Conservation (phyloP, 768 basidiomycete genomes). For the Coprinopsis strossmayeri region DNA sequence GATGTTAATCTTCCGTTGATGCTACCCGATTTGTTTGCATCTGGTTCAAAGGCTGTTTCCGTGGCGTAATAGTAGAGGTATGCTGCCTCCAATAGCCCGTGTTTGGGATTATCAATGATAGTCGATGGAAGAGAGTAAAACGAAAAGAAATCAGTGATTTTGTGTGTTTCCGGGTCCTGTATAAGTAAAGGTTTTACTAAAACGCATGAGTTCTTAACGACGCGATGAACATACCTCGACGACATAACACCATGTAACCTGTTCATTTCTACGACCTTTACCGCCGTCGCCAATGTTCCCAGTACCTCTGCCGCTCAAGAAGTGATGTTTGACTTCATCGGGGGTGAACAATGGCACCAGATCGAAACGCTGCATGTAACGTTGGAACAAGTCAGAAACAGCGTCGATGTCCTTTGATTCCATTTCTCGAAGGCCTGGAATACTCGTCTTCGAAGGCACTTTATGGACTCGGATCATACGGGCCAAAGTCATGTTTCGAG, state of each 20-base stretch:
- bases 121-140: conserved; percentile 97
- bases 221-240: conserved; percentile 60
- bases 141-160: conserved; percentile 93
- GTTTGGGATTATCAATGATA: conserved; percentile 70
- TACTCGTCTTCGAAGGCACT: conserved; percentile 42
- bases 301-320: conserved; percentile 77
- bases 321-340: conserved; percentile 82
- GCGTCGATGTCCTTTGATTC: conserved; percentile 67
- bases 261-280: conserved; percentile 53
- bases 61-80: conserved; percentile 96
- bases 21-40: conserved; percentile 50
- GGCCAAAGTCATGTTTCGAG: conserved; percentile 85
- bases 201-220: neutral
- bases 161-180: conserved; percentile 75
- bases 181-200: neutral
- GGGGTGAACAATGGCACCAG: conserved; percentile 68
- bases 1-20: conserved; percentile 65
- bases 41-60: conserved; percentile 58
- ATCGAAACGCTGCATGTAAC: conserved; percentile 83
- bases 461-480: conserved; percentile 78
- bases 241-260: conserved; percentile 95
- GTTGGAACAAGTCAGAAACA: conserved; percentile 62
- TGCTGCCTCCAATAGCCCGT: conserved; percentile 79
- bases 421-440: conserved; percentile 82
- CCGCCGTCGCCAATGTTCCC: conserved; percentile 45